Percentiles rank a stretch among this genome's conserved stretches.
Evolutionary conservation across 441 rosid species (phyloP).

Genomic region (Raphanus hybrid): DNA sequence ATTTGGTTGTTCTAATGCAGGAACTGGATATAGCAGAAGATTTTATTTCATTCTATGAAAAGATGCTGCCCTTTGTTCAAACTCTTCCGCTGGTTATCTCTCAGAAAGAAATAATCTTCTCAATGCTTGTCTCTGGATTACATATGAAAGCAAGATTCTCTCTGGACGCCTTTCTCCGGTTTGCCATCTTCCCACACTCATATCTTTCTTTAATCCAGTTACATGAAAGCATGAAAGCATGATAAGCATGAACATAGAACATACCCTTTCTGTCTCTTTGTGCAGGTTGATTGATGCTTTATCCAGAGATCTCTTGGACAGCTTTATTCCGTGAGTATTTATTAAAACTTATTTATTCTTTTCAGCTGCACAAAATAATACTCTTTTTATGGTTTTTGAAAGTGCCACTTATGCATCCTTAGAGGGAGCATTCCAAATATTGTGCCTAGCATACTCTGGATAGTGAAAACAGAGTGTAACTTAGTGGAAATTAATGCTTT

Average conservation of each 20-base stretch:
- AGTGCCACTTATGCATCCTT: background rate
- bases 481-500: background rate
- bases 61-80: slow-evolving; percentile 69
- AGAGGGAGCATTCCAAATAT: background rate
- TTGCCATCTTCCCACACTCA: slow-evolving; percentile 29
- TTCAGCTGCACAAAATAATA: background rate
- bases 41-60: slow-evolving; percentile 73
- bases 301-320: slow-evolving; percentile 78
- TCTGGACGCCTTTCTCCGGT: slow-evolving; percentile 78
- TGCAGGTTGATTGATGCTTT: slow-evolving; percentile 75
- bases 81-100: slow-evolving; percentile 63
- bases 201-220: background rate
- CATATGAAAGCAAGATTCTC: slow-evolving; percentile 78
- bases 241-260: background rate
- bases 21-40: slow-evolving; percentile 83
- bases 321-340: slow-evolving; percentile 63
- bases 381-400: background rate
- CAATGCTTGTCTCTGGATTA: slow-evolving; percentile 63
- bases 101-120: slow-evolving; percentile 68
- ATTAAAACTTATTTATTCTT: background rate
- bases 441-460: background rate
- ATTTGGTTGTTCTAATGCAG: slow-evolving; percentile 43
- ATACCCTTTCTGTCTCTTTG: background rate
- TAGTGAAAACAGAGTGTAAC: background rate
- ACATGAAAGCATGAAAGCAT: background rate